A percentile compares a stretch with the other conserved stretches of the same genome.
phyloP scores from a whole-genome alignment of 192 early-diverging fungal species.

The Powellomyces hirtus region DNA sequence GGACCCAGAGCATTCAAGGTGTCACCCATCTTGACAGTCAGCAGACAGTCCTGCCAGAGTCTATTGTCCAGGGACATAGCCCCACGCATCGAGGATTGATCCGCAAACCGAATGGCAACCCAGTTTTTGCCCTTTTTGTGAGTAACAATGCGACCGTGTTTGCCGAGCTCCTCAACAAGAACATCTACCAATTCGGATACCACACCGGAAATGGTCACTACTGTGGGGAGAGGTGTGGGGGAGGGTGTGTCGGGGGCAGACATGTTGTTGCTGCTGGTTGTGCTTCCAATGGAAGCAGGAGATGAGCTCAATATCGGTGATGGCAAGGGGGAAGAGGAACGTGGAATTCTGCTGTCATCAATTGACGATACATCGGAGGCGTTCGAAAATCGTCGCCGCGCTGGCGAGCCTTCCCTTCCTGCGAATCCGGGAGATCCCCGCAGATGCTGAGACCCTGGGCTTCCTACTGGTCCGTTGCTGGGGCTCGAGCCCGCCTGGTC shows the following conservation, averaged over 20 bases:
- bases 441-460: neutral
- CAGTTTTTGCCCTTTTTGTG: conserved; percentile 15
- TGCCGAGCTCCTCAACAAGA: neutral
- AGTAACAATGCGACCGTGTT: neutral
- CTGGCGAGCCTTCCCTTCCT: neutral
- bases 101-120: conserved; percentile 8
- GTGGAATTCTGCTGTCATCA: neutral
- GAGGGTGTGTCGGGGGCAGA: conserved; percentile 13
- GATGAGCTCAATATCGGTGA: neutral
- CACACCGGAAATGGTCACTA: conserved; percentile 3
- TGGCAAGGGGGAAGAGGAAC: neutral
- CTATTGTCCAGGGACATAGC: conserved; percentile 43
- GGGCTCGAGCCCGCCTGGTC: neutral
- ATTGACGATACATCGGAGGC: neutral
- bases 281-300: neutral
- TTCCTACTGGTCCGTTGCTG: neutral
- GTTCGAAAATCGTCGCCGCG: neutral
- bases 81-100: conserved; percentile 23
- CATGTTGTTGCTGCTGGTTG: no score
- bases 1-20: neutral
- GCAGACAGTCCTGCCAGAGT: conserved; percentile 4
- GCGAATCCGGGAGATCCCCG: neutral
- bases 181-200: neutral
- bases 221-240: neutral
- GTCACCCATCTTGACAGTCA: conserved; percentile 15